phyloP scores from a whole-genome alignment of 805 yeast genomes.

The Cyberlindnera mississippiensis region DNA sequence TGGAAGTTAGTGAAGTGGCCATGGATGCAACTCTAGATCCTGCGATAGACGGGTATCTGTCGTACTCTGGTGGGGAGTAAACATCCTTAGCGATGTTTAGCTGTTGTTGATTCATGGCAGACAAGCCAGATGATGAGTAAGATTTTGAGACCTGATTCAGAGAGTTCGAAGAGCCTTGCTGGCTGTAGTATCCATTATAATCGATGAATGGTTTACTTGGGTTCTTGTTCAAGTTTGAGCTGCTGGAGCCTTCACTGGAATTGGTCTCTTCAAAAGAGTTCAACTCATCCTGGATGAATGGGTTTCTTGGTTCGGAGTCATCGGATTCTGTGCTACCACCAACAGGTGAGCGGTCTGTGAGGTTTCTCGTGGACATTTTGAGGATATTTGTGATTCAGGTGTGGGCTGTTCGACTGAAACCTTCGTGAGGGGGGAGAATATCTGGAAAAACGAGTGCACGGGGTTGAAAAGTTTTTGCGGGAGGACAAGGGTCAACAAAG shows the following conservation, averaged over 20 bases:
- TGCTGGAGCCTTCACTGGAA: slow-evolving; percentile 21
- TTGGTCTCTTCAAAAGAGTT: slow-evolving; percentile 25
- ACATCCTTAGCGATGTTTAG: slow-evolving; percentile 20
- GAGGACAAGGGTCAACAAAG: no score
- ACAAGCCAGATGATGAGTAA: slow-evolving; percentile 25
- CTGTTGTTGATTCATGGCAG: slow-evolving; percentile 16
- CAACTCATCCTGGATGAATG: slow-evolving; percentile 27
- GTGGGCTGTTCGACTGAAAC: no score
- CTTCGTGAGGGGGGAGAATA: background rate
- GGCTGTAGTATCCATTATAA: slow-evolving; percentile 40
- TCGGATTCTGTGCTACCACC: slow-evolving; percentile 22
- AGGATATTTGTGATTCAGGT: background rate
- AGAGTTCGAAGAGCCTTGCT: slow-evolving; percentile 38
- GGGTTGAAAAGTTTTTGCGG: no score
- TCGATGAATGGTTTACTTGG: slow-evolving; percentile 35
- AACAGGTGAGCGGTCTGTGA: slow-evolving; percentile 27
- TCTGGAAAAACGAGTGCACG: background rate
- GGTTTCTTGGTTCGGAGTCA: slow-evolving; percentile 27
- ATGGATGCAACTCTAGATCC: slow-evolving; percentile 56
- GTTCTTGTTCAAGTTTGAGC: slow-evolving; percentile 20
- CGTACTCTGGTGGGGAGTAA: slow-evolving; percentile 52
- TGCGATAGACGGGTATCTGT: slow-evolving; percentile 61
- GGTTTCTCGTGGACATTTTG: slow-evolving; percentile 30
- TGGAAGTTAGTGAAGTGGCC: slow-evolving; percentile 38
- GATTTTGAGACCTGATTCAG: slow-evolving; percentile 21